Evolutionary conservation across 148 eudicot species (phyloP), one percentile per base, ranked within the genome.

Genomic region (Rhododendron griersonianum): DNA sequence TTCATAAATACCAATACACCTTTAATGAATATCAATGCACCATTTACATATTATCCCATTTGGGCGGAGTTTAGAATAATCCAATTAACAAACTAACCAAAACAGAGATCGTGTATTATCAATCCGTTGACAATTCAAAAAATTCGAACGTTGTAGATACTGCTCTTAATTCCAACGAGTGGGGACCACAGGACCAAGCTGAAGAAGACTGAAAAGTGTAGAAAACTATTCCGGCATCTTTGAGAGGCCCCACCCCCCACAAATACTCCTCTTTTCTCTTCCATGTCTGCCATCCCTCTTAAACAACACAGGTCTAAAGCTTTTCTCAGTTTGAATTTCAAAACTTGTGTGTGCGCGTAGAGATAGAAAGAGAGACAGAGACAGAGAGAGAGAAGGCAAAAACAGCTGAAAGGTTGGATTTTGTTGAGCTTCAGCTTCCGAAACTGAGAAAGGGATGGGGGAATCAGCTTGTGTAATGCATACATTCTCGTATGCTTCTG

Each of bases 401-500:
- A 28, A 71, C 15, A 28, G 25, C 53, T 44, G 44, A 16, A 71
- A 69, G 57, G 73, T 69, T 25, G 61, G 18, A 13, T 71, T 48
- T 67, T 73, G 19, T 50, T 33, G 47, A 48, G 65, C 47, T 83
- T 83, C 57, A 48, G 79, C 47, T 83, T 69, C 78, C 11, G 25
- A 25, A 47, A 82, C 30, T 37, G 71, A 44, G 77, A 67, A 71
- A 84, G 65, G 80, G 47, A 85, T 85, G 86, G 86, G 82, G 41
- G 86, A 85, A 35, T 85, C 82, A 76, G 86, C 86, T 85, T 85
- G 86, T 77, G 53, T 85, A 19, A 53, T 85, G 86, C 82, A 76
- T 33, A 9, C 86, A 57, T 77, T 75, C 86, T 75, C 81, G 3
- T 77, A 76, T 57, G 37, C 82, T 50, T 30, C 80, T 71, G 45